Base-by-base conservation (phyloP, 192 early-diverging fungal species). In the Coemansia sp. region DNA sequence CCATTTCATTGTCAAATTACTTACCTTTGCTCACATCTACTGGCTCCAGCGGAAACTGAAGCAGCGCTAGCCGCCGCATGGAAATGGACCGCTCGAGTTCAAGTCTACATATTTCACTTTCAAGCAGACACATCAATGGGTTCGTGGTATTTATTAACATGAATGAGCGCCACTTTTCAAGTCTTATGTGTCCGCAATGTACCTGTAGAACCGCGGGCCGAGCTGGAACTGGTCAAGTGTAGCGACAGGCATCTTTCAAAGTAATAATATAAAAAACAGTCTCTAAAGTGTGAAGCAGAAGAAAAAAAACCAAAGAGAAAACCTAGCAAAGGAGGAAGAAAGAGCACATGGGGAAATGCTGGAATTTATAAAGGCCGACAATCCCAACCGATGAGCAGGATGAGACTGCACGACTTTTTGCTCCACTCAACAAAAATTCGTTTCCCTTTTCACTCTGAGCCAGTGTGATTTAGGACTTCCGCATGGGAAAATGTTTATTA, bases 121-220 rank as follows among this genome's bases (percentile, higher is more conserved):
- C 14, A n/a, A 47, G 14, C 45, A 47, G 17, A 12, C 45, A 47
- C 45, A 47, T 15, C 45, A 17, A 12, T 17, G 14, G 14, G 11
- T 29, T n/a, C 14, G 7, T 29, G 17, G 35, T 54, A 19, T 50
- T 50, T 50, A 50, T 50, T 50, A 50, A 50, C 48, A 50, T 50
- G 48, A 50, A 21, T 50, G 48, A 32, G 29, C 29, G 29, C 29
- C 29, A 32, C 29, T 32, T 32, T 32, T 32, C 29, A 32, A 32
- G 29, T 32, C 29, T 6, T 2, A n/a, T 8, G 49, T 21, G 43
- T 53, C 51, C 22, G 9, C 27, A 11, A 69, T 56, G 14, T 75
- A 75, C 77, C 77, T 80, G 60, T 68, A 70, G 53, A 80, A 68
- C 14, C 66, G 67, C 19, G 77, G 77, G 0, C 77, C 77, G 17